Conservation (phyloP, 768 basidiomycete genomes). For the Collybia nuda region DNA sequence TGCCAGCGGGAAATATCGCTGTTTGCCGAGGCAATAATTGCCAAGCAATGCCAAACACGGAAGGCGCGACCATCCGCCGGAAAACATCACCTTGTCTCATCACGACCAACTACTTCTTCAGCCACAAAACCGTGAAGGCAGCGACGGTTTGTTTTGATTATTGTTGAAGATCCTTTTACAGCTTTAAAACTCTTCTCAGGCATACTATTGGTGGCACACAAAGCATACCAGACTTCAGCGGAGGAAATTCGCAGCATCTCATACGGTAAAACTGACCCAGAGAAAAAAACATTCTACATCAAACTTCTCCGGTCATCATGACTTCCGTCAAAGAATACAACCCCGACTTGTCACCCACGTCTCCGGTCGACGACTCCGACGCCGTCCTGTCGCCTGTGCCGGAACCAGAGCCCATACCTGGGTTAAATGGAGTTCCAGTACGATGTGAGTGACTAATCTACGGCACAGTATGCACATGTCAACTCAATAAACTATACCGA, state of each 20-base stretch:
- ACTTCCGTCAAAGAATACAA: constrained; percentile 26
- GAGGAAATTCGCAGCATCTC: constrained; percentile 10
- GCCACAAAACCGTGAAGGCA: too few relatives aligned
- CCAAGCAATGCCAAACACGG: too few relatives aligned
- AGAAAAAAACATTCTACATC: constrained; percentile 11
- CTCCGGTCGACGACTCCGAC: constrained; percentile 68
- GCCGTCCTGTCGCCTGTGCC: constrained; percentile 41
- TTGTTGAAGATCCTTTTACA: too few relatives aligned
- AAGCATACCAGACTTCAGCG: constrained; percentile 11
- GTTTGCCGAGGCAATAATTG: too few relatives aligned
- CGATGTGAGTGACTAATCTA: constrained; percentile 62
- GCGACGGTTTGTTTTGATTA: too few relatives aligned
- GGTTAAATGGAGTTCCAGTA: constrained; percentile 72
- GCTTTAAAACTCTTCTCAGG: not conserved
- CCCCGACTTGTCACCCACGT: constrained; percentile 41
- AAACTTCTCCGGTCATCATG: constrained; percentile 25
- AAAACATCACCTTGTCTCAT: too few relatives aligned
- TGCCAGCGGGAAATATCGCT: too few relatives aligned
- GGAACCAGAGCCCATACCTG: constrained; percentile 70
- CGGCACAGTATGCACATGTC: constrained; percentile 3
- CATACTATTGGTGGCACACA: constrained; percentile 6
- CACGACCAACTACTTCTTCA: too few relatives aligned
- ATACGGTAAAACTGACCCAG: constrained; percentile 5
- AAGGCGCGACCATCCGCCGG: too few relatives aligned
- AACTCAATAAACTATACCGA: constrained; percentile 14